phyloP scores from a whole-genome alignment of 495 filamentous ascomycete genomes.

The Geopyxis carbonaria region DNA sequence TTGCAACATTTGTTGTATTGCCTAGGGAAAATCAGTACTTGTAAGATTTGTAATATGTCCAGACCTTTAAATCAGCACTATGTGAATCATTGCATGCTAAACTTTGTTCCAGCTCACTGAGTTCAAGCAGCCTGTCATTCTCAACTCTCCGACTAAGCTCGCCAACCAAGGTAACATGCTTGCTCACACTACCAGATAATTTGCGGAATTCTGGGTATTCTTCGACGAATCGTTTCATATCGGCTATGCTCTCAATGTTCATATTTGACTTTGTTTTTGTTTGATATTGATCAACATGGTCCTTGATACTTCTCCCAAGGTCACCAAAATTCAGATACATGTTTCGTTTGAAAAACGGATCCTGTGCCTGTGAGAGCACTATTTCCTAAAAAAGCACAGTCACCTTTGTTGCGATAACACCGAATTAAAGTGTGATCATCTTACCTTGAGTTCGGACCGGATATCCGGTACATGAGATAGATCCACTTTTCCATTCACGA shows the following conservation, averaged over 20 bases:
- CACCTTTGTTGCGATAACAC: not conserved
- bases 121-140: constrained; percentile 69
- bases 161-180: constrained; percentile 88
- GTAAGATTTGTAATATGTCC: constrained; percentile 16
- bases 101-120: constrained; percentile 92
- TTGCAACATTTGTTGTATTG: constrained; percentile 67
- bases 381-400: constrained; percentile 42
- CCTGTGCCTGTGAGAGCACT: constrained; percentile 89
- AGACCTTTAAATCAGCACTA: constrained; percentile 64
- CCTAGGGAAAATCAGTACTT: constrained; percentile 32
- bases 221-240: constrained; percentile 99
- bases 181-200: constrained; percentile 92
- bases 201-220: constrained; percentile 96
- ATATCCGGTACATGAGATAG: constrained; percentile 76
- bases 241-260: constrained; percentile 87
- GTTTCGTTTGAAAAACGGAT: constrained; percentile 99
- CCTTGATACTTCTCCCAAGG: constrained; percentile 91
- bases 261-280: constrained; percentile 80
- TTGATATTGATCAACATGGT: constrained; percentile 96
- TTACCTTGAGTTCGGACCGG: constrained; percentile 58
- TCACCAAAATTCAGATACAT: constrained; percentile 99
- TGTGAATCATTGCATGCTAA: constrained; percentile 95
- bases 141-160: constrained; percentile 79
- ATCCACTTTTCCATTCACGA: constrained; percentile 81
- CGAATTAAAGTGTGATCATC: not conserved